Percentiles rank a stretch among this genome's conserved stretches.
Evolutionary conservation across 192 early-diverging fungal species (phyloP).

Genomic region (Gaertneriomyces semiglobifer): DNA sequence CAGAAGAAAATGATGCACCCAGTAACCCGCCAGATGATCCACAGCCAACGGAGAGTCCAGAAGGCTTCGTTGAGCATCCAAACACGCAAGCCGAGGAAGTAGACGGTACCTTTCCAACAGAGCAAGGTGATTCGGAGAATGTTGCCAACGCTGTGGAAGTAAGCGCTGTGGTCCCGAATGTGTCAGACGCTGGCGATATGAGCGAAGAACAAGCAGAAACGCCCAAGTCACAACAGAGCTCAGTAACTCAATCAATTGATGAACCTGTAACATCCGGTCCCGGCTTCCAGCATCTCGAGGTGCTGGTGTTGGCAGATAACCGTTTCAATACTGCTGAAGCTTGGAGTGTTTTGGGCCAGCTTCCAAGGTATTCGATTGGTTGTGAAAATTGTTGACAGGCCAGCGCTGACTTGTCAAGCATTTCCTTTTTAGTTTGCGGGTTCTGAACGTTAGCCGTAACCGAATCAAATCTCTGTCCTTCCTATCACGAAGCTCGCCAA

Average conservation of each 20-base stretch:
- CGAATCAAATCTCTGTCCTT: constrained; percentile 33
- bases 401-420: background rate
- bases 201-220: background rate
- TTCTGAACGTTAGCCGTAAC: constrained; percentile 43
- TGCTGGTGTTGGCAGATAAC: constrained; percentile 45
- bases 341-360: constrained; percentile 35
- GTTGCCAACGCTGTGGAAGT: constrained; percentile 11
- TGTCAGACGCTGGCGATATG: background rate
- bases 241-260: no score
- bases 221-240: background rate
- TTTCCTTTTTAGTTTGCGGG: constrained; percentile 30
- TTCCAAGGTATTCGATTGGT: constrained; percentile 41
- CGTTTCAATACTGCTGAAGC: constrained; percentile 21
- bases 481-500: constrained; percentile 19
- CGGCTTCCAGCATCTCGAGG: constrained; percentile 43
- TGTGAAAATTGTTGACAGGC: background rate
- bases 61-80: no score
- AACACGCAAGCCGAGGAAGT: no score
- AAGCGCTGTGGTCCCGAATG: constrained; percentile 5
- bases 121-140: background rate
- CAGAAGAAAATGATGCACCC: no score
- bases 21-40: no score
- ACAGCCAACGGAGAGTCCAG: no score
- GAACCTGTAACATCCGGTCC: background rate
- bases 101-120: background rate